Percentiles rank a stretch among this genome's conserved stretches.
These are phyloP conservation scores for Glycyrrhiza uralensis DNA, from an alignment of 306 rosid species.

Conservation along the genomic window DNA sequence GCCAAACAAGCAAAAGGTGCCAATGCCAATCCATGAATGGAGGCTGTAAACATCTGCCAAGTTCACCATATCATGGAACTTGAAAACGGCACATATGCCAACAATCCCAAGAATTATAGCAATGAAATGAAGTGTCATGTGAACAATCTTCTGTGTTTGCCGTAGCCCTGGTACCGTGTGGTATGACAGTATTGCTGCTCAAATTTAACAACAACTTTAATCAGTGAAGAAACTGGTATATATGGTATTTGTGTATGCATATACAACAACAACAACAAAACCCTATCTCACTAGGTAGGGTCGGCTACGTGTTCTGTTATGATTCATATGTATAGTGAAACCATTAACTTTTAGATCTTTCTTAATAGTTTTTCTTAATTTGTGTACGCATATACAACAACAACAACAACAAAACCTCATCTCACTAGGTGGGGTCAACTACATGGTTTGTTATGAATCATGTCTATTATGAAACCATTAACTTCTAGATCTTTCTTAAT, in stretches of 20 bases:
- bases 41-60: constrained; percentile 47
- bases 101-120: constrained; percentile 58
- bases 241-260: neutral
- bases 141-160: constrained; percentile 41
- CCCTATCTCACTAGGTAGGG: too few species aligned
- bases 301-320: too few species aligned
- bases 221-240: neutral
- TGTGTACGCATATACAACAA: too few species aligned
- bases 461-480: too few species aligned
- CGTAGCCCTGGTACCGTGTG: constrained; percentile 32
- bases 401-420: too few species aligned
- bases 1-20: constrained; percentile 58
- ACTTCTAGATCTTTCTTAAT: too few species aligned
- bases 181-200: constrained; percentile 79
- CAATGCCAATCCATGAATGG: constrained; percentile 93
- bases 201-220: neutral
- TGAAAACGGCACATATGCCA: constrained; percentile 78
- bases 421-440: too few species aligned
- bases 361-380: too few species aligned
- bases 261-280: too few species aligned
- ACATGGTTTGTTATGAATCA: too few species aligned
- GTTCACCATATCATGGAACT: constrained; percentile 57
- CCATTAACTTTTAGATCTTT: too few species aligned
- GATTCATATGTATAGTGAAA: too few species aligned
- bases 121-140: constrained; percentile 52